Conservation (phyloP, 2,329 filamentous ascomycete genomes). For the Talaromyces sp. region DNA sequence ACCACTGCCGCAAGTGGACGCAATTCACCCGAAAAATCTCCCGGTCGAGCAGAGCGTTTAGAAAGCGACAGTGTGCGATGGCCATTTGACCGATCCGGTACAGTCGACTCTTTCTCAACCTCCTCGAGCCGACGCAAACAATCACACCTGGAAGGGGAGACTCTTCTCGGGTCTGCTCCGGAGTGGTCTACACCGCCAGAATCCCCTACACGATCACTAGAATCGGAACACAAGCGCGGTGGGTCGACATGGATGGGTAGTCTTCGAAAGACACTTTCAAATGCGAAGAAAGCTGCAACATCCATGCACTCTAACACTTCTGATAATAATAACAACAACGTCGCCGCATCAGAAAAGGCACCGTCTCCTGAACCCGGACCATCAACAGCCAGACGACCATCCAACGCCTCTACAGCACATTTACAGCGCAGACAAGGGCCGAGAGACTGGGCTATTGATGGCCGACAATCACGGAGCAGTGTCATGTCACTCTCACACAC, state of each 20-base stretch:
- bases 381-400: constrained; percentile 41
- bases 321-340: constrained; percentile 8
- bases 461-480: constrained; percentile 7
- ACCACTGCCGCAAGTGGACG: constrained; percentile 21
- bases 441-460: constrained; percentile 48
- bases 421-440: constrained; percentile 49
- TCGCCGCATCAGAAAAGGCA: constrained; percentile 12
- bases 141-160: constrained; percentile 49
- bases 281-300: constrained; percentile 24
- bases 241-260: constrained; percentile 65
- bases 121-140: constrained; percentile 47
- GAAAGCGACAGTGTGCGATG: constrained; percentile 22
- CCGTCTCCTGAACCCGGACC: constrained; percentile 18
- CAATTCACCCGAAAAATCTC: constrained; percentile 23
- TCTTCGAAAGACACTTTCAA: constrained; percentile 59
- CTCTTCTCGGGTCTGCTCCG: constrained; percentile 44
- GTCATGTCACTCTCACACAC: constrained; percentile 1
- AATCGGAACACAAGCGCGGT: constrained; percentile 8
- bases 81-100: constrained; percentile 34
- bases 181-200: constrained; percentile 23
- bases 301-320: neutral
- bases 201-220: constrained; percentile 10
- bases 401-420: constrained; percentile 45
- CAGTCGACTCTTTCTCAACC: constrained; percentile 49
- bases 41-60: constrained; percentile 16